These are phyloP conservation scores for Scheffersomyces illinoinensis DNA, from an alignment of 1,139 yeast species.

Conservation along the genomic window DNA sequence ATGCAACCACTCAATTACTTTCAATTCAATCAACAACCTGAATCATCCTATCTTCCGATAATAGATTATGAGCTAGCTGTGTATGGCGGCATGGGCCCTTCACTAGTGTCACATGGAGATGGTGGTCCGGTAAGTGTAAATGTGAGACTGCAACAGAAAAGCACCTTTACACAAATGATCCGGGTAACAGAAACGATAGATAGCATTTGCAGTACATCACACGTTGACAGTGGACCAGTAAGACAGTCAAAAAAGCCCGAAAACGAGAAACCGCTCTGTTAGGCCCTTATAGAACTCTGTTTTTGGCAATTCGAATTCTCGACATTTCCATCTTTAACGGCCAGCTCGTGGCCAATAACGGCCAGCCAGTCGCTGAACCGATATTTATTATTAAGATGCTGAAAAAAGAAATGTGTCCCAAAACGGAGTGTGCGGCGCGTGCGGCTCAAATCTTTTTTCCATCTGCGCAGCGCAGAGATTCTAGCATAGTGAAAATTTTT, in stretches of 20 bases:
- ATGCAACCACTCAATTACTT: not conserved
- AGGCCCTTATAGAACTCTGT: not conserved
- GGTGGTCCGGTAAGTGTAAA: not conserved
- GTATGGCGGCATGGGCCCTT: not conserved
- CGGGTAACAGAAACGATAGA: not conserved
- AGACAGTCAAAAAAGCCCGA: too few species aligned
- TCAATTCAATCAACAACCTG: not conserved
- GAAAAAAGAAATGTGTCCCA: not conserved
- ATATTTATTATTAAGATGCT: not conserved
- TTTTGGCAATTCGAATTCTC: not conserved
- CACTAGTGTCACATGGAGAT: not conserved
- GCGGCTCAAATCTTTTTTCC: slow-evolving; percentile 2
- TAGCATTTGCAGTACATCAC: not conserved
- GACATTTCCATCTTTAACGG: not conserved
- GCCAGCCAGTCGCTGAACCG: not conserved
- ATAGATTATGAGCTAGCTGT: too few species aligned
- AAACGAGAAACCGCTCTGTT: not conserved
- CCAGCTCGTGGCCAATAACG: not conserved
- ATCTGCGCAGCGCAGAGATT: not conserved
- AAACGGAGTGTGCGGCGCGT: slow-evolving; percentile 1
- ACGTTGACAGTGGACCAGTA: not conserved
- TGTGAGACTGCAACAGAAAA: not conserved
- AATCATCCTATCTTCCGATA: not conserved
- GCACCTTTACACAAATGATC: not conserved
- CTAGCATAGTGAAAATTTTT: not conserved